A percentile compares a stretch with the other conserved stretches of the same genome.
These are phyloP conservation scores for Nannochloris sp. DNA, from an alignment of 139 green algal genomes.

Conservation along the genomic window DNA sequence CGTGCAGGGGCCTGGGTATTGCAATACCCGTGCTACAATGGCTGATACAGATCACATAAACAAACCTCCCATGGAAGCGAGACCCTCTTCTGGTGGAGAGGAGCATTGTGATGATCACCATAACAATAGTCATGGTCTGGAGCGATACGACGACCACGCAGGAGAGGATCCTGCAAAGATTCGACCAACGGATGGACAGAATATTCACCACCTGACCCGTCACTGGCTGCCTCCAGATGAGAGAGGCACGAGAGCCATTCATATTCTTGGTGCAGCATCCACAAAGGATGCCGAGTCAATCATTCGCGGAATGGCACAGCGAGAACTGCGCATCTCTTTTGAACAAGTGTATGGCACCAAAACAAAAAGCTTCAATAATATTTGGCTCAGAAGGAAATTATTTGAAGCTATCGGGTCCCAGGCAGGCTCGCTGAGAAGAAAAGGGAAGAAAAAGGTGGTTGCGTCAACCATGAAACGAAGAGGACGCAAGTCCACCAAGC, in stretches of 20 bases:
- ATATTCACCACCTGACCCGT: constrained; percentile 30
- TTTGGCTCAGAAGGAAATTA: constrained; percentile 35
- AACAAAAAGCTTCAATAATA: constrained; percentile 36
- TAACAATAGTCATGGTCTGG: too few species aligned
- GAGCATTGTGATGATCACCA: too few species aligned
- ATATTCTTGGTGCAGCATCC: constrained; percentile 13
- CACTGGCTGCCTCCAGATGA: constrained; percentile 29
- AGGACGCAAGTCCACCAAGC: not conserved
- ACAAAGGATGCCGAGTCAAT: constrained; percentile 19
- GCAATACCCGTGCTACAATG: too few species aligned
- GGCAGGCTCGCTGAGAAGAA: not conserved
- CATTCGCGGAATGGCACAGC: constrained; percentile 25
- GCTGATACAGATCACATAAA: too few species aligned
- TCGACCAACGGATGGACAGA: too few species aligned
- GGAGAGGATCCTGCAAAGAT: too few species aligned
- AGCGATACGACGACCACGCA: too few species aligned
- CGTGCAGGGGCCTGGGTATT: too few species aligned
- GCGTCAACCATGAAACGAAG: not conserved
- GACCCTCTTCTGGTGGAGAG: too few species aligned
- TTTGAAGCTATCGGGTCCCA: constrained; percentile 16
- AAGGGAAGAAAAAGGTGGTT: not conserved
- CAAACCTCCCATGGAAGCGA: too few species aligned
- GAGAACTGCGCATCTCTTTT: constrained; percentile 23
- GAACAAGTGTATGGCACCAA: constrained; percentile 23
- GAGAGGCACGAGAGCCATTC: constrained; percentile 17